Base-by-base conservation (phyloP, 305 asterid genomes). In the Striga hermonthica region DNA sequence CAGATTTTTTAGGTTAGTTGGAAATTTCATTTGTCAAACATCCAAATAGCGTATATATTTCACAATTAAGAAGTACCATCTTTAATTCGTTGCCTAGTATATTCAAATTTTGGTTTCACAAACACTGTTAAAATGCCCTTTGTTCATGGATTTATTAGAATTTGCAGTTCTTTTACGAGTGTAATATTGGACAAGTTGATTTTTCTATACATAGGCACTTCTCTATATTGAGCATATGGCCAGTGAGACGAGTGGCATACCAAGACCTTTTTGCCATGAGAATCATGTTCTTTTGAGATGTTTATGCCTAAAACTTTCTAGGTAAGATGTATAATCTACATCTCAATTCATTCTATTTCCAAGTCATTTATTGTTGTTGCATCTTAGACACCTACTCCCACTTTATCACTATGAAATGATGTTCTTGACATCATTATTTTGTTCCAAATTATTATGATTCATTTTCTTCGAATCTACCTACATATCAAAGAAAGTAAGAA, bases 151-250 rank as follows among this genome's bases (percentile, higher is more conserved):
- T 45, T 22, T 37, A 62, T 16, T 15, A 60, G 72, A 48, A 48
- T 7, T 34, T n/a, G 9, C 39, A 40, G 37, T 34, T 64, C 14
- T 55, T 11, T 36, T 13, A 53, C 37, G 52, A 50, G 4, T 7
- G 8, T 31, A 40, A 13, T 12, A 13, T 53, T 37, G 22, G 64
- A 58, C 65, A 67, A 16, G 54, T 41, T 8, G 11, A 44, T 64
- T 48, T 49, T 40, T 35, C 12, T 60, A 16, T 55, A 22, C 38
- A 34, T 12, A 77, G 85, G 82, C 77, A 58, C 68, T 80, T 56
- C 78, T 61, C 62, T 66, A 77, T 57, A 43, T 80, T 48, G 77
- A 75, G 53, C 73, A 64, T 40, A 62, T 72, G 49, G 71, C 62
- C 60, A 60, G 58, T 43, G 79, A 60, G 74, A 64, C 4, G 62